Evolutionary conservation across 352 stramenopile genomes (phyloP), one percentile per base, ranked within the genome.

Genomic region (Phytophthora hybrid): DNA sequence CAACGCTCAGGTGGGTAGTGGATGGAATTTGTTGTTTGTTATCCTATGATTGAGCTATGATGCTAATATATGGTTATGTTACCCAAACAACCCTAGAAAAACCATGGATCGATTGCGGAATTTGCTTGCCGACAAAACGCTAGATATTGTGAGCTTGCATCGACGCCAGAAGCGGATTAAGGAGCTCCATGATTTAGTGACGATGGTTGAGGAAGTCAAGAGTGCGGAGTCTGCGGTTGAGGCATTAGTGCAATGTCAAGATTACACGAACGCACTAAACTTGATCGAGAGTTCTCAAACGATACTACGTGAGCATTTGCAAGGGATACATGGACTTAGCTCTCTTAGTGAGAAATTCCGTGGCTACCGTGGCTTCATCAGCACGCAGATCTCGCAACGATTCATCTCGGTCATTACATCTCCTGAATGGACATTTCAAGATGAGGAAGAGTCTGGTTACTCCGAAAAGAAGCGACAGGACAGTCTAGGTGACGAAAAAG

Each of bases 101-200:
- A 95, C 90, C 11, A 95, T 96, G 90, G 83, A 95, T 59, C 83
- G 90, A 16, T 65, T 96, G 55, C 85, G 88, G 5, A 94, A 90
- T 57, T 83, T 89, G 13, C 77, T 96, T 2, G 88, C 90, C 7
- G 87, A 94, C 66, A 95, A 95, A 73, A 94, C 90, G 2, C 80
- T 96, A 34, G 90, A 94, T 57, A 96, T 96, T 64, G 85, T 96
- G 69, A 94, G 86, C 66, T 80, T 96, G n/a, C 88, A 96, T 61
- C 82, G 86, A 18, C 78, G 88, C 11, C 90, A 95, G 59, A 95
- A 94, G 63, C 84, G 87, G 10, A 92, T 95, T 31, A 88, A 87
- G 1, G 87, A 95, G 71, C 75, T 96, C 5, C 85, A 95, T 59
- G 86, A 95, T 76, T 73, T 95, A 57, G 84, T 94, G 51, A 85